Percentiles rank a stretch among this genome's conserved stretches.
Conservation (phyloP, 805 yeast species). For the Debaryomyces castellii region DNA sequence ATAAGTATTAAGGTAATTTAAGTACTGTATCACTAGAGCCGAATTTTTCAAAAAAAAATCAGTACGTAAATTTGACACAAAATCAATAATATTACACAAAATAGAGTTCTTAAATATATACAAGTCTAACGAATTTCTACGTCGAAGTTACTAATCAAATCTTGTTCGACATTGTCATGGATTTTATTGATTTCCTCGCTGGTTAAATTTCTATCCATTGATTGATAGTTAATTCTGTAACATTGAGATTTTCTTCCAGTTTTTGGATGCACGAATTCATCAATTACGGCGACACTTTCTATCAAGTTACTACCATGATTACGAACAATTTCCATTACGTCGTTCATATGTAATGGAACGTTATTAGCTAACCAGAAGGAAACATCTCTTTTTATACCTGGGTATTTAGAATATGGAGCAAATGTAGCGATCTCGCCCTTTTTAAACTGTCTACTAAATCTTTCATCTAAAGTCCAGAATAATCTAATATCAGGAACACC, state of each 20-base stretch:
- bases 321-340: constrained; percentile 90
- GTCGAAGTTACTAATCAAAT: constrained; percentile 50
- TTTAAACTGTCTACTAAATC: constrained; percentile 73
- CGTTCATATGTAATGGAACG: constrained; percentile 70
- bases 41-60: not conserved
- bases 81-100: constrained; percentile 5
- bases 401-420: constrained; percentile 87
- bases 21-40: no score
- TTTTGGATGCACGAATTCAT: constrained; percentile 84
- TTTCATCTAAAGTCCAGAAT: constrained; percentile 83
- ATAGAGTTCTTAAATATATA: constrained; percentile 6
- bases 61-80: not conserved
- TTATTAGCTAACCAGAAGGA: constrained; percentile 82
- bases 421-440: constrained; percentile 67
- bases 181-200: constrained; percentile 78
- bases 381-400: constrained; percentile 81
- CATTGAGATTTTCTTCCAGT: constrained; percentile 76
- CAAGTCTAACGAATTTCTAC: constrained; percentile 51
- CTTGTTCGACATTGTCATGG: constrained; percentile 63
- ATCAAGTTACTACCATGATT: constrained; percentile 82
- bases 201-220: constrained; percentile 91
- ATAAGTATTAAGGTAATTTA: not conserved
- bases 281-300: constrained; percentile 78
- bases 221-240: constrained; percentile 88
- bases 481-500: constrained; percentile 94